Base-by-base conservation (phyloP, 257 asterid species). In the Solanum chilense region DNA sequence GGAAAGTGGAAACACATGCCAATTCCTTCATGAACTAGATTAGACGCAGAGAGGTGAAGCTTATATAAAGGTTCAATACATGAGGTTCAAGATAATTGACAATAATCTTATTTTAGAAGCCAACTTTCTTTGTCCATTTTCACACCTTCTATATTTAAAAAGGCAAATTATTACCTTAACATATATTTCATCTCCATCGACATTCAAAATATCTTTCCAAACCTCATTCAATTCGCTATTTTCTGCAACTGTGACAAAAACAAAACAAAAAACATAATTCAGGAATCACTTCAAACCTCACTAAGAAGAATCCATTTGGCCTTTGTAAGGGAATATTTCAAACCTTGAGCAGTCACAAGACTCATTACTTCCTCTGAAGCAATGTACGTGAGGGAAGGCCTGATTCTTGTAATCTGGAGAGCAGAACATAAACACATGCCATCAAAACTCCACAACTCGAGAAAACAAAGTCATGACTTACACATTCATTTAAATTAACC, bases 311-410 rank as follows among this genome's bases (percentile, higher is more conserved):
- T 49, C n/a, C 39, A 18, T 10, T 80, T 29, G 64, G 66, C 16
- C 8, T 45, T 77, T 23, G 70, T 60, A 78, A 8, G 77, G 18
- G 49, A 39, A 88, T 33, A 6, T 60, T 29, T 88, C 1, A n/a
- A 74, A 96, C 99, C 99, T 93, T 97, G 99, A 90, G 98, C 99
- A 87, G 99, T 96, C 62, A 97, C 99, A 7, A 97, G 99, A 92
- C 99, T 97, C 99, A 97, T 97, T 87, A 96, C 91, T 96, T 97
- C 97, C 92, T 94, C 99, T 13, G 98, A 91, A 39, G 98, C 99
- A 91, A 97, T 91, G 80, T 94, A 94, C 27, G 98, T 93, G 91
- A 97, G 98, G 29, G 96, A 90, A 41, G 98, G 98, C 91, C 92
- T 95, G 92, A 95, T 95, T 92, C 95, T 90, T 60, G 95, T 88